Percentiles rank a stretch among this genome's conserved stretches.
These are phyloP conservation scores for Phialemonium atrogriseum DNA, from an alignment of 2,329 filamentous ascomycete genomes.

Conservation along the genomic window DNA sequence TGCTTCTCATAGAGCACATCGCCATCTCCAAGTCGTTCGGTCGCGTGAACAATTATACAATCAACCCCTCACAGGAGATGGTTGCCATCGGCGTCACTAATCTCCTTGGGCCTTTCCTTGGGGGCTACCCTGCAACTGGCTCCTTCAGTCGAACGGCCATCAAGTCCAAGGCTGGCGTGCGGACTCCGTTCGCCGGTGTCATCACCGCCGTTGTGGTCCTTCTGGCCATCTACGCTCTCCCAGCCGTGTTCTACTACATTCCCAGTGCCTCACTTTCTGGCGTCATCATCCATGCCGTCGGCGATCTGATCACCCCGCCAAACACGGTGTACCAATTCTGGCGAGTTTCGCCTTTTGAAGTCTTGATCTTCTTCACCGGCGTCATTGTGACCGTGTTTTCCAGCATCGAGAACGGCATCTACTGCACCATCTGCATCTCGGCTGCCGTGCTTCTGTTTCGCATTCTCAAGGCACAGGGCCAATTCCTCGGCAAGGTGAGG, in stretches of 20 bases:
- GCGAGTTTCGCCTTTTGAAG: slow-evolving; percentile 83
- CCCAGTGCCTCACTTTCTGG: slow-evolving; percentile 71
- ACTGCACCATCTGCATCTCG: slow-evolving; percentile 73
- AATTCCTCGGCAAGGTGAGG: slow-evolving; percentile 74
- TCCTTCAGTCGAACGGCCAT: slow-evolving; percentile 96
- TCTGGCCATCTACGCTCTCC: slow-evolving; percentile 80
- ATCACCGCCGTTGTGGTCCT: slow-evolving; percentile 82
- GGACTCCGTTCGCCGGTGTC: slow-evolving; percentile 82
- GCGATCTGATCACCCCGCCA: slow-evolving; percentile 83
- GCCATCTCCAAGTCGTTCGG: slow-evolving; percentile 97
- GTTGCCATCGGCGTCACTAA: slow-evolving; percentile 91
- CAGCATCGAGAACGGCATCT: slow-evolving; percentile 87
- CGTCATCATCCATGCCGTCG: slow-evolving; percentile 93
- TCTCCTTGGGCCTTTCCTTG: slow-evolving; percentile 82
- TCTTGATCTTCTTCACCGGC: slow-evolving; percentile 86
- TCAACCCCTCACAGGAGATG: slow-evolving; percentile 92
- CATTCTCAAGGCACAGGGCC: slow-evolving; percentile 71
- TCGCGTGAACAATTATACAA: slow-evolving; percentile 89
- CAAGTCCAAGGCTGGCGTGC: slow-evolving; percentile 92
- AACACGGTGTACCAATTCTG: slow-evolving; percentile 94
- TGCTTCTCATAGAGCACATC: slow-evolving; percentile 95
- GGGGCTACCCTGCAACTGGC: slow-evolving; percentile 85
- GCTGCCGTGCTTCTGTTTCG: slow-evolving; percentile 74
- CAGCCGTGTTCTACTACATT: slow-evolving; percentile 90
- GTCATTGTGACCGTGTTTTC: slow-evolving; percentile 85